A percentile compares a stretch with the other conserved stretches of the same genome.
Evolutionary conservation across 2,329 filamentous ascomycete genomes (phyloP).

Genomic region (Biscogniauxia sp.): DNA sequence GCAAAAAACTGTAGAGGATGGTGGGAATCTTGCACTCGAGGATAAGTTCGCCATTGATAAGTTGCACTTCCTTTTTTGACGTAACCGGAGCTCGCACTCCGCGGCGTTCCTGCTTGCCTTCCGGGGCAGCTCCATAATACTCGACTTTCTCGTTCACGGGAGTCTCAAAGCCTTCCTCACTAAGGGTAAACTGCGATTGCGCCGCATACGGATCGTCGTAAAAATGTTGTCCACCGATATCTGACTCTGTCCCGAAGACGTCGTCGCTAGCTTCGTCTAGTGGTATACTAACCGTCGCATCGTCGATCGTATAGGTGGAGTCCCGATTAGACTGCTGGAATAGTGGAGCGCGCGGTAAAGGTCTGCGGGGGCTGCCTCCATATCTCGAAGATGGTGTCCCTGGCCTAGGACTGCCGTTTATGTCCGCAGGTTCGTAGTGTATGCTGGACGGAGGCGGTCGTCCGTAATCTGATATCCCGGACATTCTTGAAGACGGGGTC

Average conservation of each 20-base stretch:
- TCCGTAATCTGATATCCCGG: constrained; percentile 58
- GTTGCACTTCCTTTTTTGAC: constrained; percentile 87
- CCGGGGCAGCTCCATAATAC: constrained; percentile 84
- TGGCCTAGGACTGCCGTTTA: constrained; percentile 86
- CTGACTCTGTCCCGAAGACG: constrained; percentile 65
- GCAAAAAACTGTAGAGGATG: constrained; percentile 95
- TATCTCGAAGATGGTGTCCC: constrained; percentile 89
- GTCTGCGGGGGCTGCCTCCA: constrained; percentile 80
- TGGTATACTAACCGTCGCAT: constrained; percentile 71
- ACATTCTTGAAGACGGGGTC: constrained; percentile 49
- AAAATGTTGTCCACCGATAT: constrained; percentile 53
- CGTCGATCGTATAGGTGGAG: constrained; percentile 58
- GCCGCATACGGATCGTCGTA: constrained; percentile 58
- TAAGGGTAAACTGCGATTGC: constrained; percentile 53
- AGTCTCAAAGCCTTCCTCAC: constrained; percentile 43
- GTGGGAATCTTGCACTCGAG: constrained; percentile 99
- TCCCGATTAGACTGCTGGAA: constrained; percentile 60
- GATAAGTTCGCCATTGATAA: constrained; percentile 97
- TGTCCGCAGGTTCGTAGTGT: constrained; percentile 79
- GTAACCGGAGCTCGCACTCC: constrained; percentile 85
- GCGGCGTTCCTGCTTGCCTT: constrained; percentile 80
- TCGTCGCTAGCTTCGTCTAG: constrained; percentile 64
- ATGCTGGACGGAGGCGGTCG: constrained; percentile 69
- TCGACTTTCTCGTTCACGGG: constrained; percentile 59
- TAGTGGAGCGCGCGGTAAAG: constrained; percentile 82